Percentiles rank a stretch among this genome's conserved stretches.
These are phyloP conservation scores for Roridomyces roridus DNA, from an alignment of 768 basidiomycete species.

Conservation along the genomic window DNA sequence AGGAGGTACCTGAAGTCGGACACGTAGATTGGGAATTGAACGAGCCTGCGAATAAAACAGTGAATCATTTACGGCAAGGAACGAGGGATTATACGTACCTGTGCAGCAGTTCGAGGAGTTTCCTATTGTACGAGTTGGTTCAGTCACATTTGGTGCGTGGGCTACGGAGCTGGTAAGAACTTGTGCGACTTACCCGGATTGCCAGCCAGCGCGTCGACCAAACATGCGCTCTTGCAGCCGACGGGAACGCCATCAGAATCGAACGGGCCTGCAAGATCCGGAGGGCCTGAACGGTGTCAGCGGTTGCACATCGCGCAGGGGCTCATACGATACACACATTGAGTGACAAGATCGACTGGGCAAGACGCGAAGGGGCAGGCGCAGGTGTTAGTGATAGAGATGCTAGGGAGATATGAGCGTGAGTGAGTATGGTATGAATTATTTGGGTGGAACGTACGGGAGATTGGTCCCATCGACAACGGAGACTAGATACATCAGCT, in stretches of 20 bases:
- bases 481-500: slow-evolving; percentile 5
- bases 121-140: neutral
- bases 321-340: slow-evolving; percentile 9
- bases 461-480: slow-evolving; percentile 11
- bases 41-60: neutral
- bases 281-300: too few relatives aligned
- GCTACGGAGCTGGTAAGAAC: too few relatives aligned
- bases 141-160: neutral
- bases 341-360: slow-evolving; percentile 9
- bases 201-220: slow-evolving; percentile 7
- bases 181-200: neutral
- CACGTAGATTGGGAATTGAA: slow-evolving; percentile 1
- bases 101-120: slow-evolving; percentile 17
- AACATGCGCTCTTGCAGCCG: slow-evolving; percentile 10
- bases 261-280: slow-evolving; percentile 4
- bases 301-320: too few relatives aligned
- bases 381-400: neutral
- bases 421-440: neutral
- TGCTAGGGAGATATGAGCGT: slow-evolving; percentile 5
- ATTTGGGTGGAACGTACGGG: neutral
- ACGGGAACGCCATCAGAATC: slow-evolving; percentile 7
- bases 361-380: slow-evolving; percentile 6
- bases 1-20: slow-evolving; percentile 1
- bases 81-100: neutral
- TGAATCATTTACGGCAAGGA: neutral